Evolutionary conservation across 2,329 filamentous ascomycete species (phyloP).

Genomic region (Metarhizium guizhouense): DNA sequence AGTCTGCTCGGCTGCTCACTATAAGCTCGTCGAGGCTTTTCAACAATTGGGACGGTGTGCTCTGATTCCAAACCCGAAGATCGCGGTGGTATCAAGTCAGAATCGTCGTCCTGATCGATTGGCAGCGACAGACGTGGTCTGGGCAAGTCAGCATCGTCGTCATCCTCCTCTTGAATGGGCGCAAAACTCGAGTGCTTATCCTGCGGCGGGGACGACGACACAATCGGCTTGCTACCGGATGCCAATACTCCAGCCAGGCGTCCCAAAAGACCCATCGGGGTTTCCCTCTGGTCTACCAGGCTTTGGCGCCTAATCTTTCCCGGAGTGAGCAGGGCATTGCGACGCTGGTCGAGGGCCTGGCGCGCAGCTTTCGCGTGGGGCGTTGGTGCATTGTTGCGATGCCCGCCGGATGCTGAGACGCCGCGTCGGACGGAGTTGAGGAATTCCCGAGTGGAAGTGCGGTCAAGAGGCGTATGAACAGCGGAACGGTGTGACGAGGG

Average conservation of each 20-base stretch:
- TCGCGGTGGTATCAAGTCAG: constrained; percentile 42
- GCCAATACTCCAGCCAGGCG: constrained; percentile 47
- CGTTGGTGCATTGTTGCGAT: constrained; percentile 38
- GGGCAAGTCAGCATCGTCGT: constrained; percentile 37
- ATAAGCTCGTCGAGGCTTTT: constrained; percentile 44
- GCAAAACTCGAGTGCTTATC: constrained; percentile 18
- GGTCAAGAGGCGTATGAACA: constrained; percentile 32
- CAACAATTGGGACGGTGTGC: constrained; percentile 49
- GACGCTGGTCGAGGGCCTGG: constrained; percentile 48
- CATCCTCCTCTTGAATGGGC: constrained; percentile 25
- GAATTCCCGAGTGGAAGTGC: constrained; percentile 24
- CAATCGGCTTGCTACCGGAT: constrained; percentile 33
- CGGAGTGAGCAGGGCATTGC: constrained; percentile 51
- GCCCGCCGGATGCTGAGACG: constrained; percentile 35
- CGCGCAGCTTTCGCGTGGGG: constrained; percentile 54
- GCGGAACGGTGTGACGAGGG: constrained; percentile 29
- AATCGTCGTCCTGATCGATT: constrained; percentile 40
- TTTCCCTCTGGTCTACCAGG: constrained; percentile 45
- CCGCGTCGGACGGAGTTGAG: constrained; percentile 31
- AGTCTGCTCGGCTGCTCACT: constrained; percentile 36
- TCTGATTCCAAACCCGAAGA: constrained; percentile 49
- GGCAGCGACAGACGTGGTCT: constrained; percentile 48
- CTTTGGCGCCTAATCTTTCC: constrained; percentile 50
- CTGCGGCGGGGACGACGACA: constrained; percentile 33
- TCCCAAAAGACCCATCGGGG: constrained; percentile 43